Percentiles rank a stretch among this genome's conserved stretches.
Conservation (phyloP, 148 eudicot species). For the Amaranthus hypochondriacus region DNA sequence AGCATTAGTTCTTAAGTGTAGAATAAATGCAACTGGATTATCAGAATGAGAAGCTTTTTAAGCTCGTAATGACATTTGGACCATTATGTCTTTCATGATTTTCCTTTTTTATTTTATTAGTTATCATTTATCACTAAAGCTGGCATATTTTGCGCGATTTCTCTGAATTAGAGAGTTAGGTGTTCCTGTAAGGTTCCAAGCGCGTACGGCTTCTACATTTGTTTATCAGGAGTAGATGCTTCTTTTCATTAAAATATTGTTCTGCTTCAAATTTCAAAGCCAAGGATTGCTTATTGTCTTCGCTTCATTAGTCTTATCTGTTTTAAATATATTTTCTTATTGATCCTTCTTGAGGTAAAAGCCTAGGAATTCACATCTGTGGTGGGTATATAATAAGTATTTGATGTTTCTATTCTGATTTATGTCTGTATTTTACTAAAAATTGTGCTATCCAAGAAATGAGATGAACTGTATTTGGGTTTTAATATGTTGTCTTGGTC, state of each 20-base stretch:
- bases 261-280: constrained; percentile 27
- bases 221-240: constrained; percentile 36
- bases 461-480: constrained; percentile 39
- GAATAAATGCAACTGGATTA: constrained; percentile 7
- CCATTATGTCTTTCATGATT: constrained; percentile 22
- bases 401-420: constrained; percentile 45
- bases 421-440: constrained; percentile 26
- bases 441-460: constrained; percentile 33
- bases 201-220: constrained; percentile 30
- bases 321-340: constrained; percentile 7
- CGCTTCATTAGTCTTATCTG: constrained; percentile 25
- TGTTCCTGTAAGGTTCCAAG: constrained; percentile 37
- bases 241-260: constrained; percentile 20
- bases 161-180: constrained; percentile 24
- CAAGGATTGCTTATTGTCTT: constrained; percentile 35
- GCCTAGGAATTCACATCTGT: constrained; percentile 35
- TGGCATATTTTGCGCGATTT: constrained; percentile 21
- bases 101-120: not conserved
- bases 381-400: constrained; percentile 32
- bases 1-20: constrained; percentile 1
- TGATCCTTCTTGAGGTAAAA: constrained; percentile 22
- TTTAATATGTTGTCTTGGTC: constrained; percentile 30
- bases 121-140: constrained; percentile 18
- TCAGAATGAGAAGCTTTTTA: constrained; percentile 19
- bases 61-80: constrained; percentile 22